These are phyloP conservation scores for Sordariomycetes sp. DNA, from an alignment of 2,329 filamentous ascomycete species.

Conservation along the genomic window DNA sequence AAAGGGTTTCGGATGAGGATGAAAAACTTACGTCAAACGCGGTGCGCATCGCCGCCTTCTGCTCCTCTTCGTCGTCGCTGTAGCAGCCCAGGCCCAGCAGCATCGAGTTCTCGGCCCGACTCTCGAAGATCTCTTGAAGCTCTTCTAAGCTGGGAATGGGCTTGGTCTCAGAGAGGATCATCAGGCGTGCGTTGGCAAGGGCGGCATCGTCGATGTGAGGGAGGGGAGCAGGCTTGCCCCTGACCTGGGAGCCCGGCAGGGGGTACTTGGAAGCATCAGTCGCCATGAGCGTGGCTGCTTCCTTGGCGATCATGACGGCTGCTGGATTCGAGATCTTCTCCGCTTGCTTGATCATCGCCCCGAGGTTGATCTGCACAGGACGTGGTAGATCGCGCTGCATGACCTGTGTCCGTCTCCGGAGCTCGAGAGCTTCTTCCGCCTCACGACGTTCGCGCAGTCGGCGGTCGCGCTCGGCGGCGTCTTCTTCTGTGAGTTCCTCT, in stretches of 20 bases:
- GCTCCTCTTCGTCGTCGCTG: slow-evolving; percentile 63
- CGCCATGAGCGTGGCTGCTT: slow-evolving; percentile 71
- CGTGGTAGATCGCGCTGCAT: slow-evolving; percentile 77
- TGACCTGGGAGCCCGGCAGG: slow-evolving; percentile 56
- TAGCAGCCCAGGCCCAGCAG: slow-evolving; percentile 78
- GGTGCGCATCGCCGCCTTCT: slow-evolving; percentile 51
- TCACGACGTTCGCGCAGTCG: slow-evolving; percentile 66
- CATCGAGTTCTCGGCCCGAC: slow-evolving; percentile 42
- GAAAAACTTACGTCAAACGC: slow-evolving; percentile 60
- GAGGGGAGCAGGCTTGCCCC: slow-evolving; percentile 50
- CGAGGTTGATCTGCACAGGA: slow-evolving; percentile 63
- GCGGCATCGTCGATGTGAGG: slow-evolving; percentile 60
- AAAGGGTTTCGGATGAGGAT: background rate
- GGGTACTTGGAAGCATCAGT: slow-evolving; percentile 72
- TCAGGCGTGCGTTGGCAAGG: slow-evolving; percentile 65
- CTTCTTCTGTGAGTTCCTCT: slow-evolving; percentile 43
- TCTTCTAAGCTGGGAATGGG: slow-evolving; percentile 36
- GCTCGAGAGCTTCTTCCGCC: slow-evolving; percentile 67
- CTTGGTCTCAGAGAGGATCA: slow-evolving; percentile 64
- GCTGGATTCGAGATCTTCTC: slow-evolving; percentile 52
- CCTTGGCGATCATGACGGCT: slow-evolving; percentile 62
- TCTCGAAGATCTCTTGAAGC: slow-evolving; percentile 45
- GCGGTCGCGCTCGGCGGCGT: slow-evolving; percentile 66
- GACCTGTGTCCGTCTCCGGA: slow-evolving; percentile 80
- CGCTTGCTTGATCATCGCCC: slow-evolving; percentile 56